Base-by-base conservation (phyloP, 2,329 filamentous ascomycete species). In the Penicillium griseofulvum region DNA sequence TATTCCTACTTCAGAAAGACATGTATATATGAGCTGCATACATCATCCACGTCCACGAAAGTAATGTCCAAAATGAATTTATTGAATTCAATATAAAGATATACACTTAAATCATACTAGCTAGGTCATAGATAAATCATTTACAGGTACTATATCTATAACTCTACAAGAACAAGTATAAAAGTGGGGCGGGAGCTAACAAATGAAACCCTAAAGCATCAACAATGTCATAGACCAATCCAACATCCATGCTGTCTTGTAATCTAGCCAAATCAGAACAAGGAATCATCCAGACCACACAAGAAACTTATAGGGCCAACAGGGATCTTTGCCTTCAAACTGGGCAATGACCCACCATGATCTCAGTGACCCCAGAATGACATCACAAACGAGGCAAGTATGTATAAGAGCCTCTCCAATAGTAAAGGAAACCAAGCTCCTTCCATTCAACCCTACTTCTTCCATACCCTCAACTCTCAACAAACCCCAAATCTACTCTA, bases 351-450 rank as follows among this genome's bases (percentile, higher is more conserved):
- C 63, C 63, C 60, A 66, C 62, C 59, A 66, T 66, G 64, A 66
- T 65, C 58, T 66, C 65, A 66, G 61, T 63, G 60, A 66, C 63
- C 65, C 58, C 56, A 60, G 38, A 44, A 63, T 67, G 65, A 67
- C 64, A 66, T 67, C 65, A 67, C 60, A 34, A n/a, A n/a, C n/a
- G n/a, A n/a, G n/a, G n/a, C n/a, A n/a, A n/a, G n/a, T n/a, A n/a
- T n/a, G n/a, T 65, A 65, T 65, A 65, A 66, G 54, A 38, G 33
- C 10, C 26, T 7, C 52, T 55, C 50, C 49, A 56, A 10, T 22
- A 7, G 26, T n/a, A 16, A 2, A 29, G 16, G 0, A 16, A 36
- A 39, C 36, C 24, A 43, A 22, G 10, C 31, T 45, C 10, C 29
- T 44, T 44, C 33, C 34, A 42, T 33, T 37, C 33, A 29, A 14